phyloP scores from a whole-genome alignment of 805 yeast species.

The Metschnikowia lunata region DNA sequence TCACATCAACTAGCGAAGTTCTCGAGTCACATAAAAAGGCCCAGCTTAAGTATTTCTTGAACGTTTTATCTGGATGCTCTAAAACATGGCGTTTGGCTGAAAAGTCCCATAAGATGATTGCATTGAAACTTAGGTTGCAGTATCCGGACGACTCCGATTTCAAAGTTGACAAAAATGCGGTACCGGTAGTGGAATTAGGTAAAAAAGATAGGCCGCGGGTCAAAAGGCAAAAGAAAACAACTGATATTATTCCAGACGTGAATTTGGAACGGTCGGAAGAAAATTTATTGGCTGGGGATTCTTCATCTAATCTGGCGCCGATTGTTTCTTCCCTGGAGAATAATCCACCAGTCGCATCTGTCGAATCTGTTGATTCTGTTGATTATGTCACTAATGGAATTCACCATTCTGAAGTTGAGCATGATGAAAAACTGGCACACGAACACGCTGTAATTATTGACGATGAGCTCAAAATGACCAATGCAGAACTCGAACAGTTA shows the following conservation, averaged over 20 bases:
- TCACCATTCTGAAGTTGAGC: background rate
- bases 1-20: constrained; percentile 28
- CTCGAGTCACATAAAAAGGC: constrained; percentile 24
- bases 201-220: constrained; percentile 4
- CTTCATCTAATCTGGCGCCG: background rate
- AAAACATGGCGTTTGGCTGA: constrained; percentile 46
- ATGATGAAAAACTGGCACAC: background rate
- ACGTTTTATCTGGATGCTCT: constrained; percentile 38
- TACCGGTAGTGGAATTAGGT: background rate
- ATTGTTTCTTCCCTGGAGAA: background rate
- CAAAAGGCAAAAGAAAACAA: constrained; percentile 2
- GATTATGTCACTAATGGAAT: background rate
- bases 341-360: background rate
- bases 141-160: constrained; percentile 14
- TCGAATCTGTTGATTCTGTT: background rate
- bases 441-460: background rate
- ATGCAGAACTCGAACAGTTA: constrained; percentile 4
- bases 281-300: background rate
- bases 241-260: background rate
- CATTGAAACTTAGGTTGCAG: constrained; percentile 27
- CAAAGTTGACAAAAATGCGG: background rate
- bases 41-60: constrained; percentile 37
- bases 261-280: background rate
- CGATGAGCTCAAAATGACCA: constrained; percentile 2
- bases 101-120: constrained; percentile 40